Conservation (phyloP, 2,329 filamentous ascomycete species). For the Xylariaceae sp. region DNA sequence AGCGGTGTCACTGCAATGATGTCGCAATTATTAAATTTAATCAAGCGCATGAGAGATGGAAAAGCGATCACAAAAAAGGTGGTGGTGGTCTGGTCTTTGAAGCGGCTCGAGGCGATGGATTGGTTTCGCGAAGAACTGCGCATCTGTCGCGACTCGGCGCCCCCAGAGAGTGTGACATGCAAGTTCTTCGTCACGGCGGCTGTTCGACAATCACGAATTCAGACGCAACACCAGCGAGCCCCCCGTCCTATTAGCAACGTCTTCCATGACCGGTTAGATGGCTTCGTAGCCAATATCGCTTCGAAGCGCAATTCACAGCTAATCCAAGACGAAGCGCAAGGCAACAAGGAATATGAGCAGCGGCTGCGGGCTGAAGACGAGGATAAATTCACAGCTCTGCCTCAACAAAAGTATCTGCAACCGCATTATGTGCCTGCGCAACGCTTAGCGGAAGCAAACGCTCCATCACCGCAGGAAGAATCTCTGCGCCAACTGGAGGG, state of each 20-base stretch:
- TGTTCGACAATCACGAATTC: constrained; percentile 46
- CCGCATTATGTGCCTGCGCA: constrained; percentile 44
- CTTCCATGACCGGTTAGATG: constrained; percentile 83
- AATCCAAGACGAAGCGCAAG: constrained; percentile 75
- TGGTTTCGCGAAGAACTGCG: constrained; percentile 96
- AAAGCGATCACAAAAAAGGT: constrained; percentile 90
- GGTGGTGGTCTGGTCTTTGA: constrained; percentile 90
- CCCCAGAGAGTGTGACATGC: constrained; percentile 82
- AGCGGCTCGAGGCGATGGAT: constrained; percentile 87
- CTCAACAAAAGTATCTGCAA: constrained; percentile 61
- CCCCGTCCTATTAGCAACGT: constrained; percentile 66
- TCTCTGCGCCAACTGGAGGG: constrained; percentile 49
- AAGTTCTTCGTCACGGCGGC: constrained; percentile 91
- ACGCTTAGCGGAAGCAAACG: constrained; percentile 32
- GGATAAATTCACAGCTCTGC: constrained; percentile 78
- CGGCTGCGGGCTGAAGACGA: constrained; percentile 78
- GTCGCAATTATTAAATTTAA: constrained; percentile 86
- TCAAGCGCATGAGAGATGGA: constrained; percentile 91
- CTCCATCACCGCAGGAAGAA: constrained; percentile 41
- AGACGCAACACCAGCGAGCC: constrained; percentile 37
- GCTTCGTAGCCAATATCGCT: constrained; percentile 80
- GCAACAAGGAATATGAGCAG: constrained; percentile 72
- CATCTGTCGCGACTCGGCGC: constrained; percentile 85
- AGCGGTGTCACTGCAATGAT: constrained; percentile 92
- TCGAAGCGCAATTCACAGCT: constrained; percentile 81